Base-by-base conservation (phyloP, 2,329 filamentous ascomycete genomes). In the Pseudomassariella vexata region DNA sequence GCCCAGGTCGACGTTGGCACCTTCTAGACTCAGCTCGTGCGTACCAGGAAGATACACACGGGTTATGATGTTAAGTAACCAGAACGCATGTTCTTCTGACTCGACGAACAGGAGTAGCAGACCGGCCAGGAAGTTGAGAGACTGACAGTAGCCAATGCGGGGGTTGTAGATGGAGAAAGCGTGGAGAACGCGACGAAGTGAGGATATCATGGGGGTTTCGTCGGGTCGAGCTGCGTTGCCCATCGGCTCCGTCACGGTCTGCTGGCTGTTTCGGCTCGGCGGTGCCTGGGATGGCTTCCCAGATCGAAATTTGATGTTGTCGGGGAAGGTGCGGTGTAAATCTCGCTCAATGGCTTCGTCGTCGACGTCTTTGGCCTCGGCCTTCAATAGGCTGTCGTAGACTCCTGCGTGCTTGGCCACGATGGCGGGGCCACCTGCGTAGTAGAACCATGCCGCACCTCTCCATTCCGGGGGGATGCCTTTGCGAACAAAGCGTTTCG, bases 381-480 rank as follows among this genome's bases (percentile, higher is more conserved):
- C 68, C 34, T 72, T 65, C 19, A 92, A 65, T 23, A 94, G 64
- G 32, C 78, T 70, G 32, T 79, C 73, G 53, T 95, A 96, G 11
- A 90, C 64, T 1, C 85, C 85, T 5, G 78, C 73, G 46, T 94
- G 76, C 49, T 85, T 82, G 31, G 78, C 74, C 38, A 95, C 57
- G 43, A 87, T 82, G 27, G 80, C 78, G 16, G 87, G 87, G 2
- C 90, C 90, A 14, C 87, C 87, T 9, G 88, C 87, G 54, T 95
- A 96, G 63, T 85, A 95, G 57, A 94, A 96, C 90, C 90, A 96
- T 27, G 90, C 90, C 5, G 85, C 83, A n/a, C 90, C 90, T 49
- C 90, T 78, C 79, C 88, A 94, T 44, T 95, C 87, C 0, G 89
- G 86, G 3, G 90, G 90, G 30, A 95, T 90, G 11, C 90, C 90